These are phyloP conservation scores for Leccinum pellstonianum DNA, from an alignment of 768 basidiomycete species.

Conservation along the genomic window DNA sequence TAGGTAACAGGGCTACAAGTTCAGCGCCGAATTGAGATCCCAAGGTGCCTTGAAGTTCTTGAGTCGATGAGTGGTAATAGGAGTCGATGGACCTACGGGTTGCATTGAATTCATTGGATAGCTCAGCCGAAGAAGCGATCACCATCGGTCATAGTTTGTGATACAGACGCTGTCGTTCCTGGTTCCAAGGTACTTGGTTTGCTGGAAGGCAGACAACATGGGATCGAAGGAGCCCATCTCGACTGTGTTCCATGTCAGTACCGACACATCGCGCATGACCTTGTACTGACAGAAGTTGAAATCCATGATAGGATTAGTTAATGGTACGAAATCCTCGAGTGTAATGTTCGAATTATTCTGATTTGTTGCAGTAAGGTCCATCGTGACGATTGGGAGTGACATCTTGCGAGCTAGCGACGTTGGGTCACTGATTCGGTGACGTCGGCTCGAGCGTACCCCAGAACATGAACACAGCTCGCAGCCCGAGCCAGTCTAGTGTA, in stretches of 20 bases:
- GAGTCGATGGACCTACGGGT: conserved; percentile 19
- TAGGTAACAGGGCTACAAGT: conserved; percentile 14
- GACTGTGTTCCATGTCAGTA: conserved; percentile 22
- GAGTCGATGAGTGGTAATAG: neutral
- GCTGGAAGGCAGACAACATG: conserved; percentile 44
- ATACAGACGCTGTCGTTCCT: conserved; percentile 32
- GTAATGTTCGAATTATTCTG: conserved; percentile 25
- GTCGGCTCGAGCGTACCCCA: too few species aligned
- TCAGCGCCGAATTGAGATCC: conserved; percentile 10
- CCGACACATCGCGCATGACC: neutral
- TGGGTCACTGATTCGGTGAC: too few species aligned
- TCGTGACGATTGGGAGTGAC: conserved; percentile 42
- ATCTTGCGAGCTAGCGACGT: conserved; percentile 12
- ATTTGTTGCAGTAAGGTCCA: conserved; percentile 23
- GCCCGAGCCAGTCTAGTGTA: too few species aligned
- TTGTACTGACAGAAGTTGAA: conserved; percentile 29
- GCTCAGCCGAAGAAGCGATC: conserved; percentile 39
- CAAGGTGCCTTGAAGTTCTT: conserved; percentile 11
- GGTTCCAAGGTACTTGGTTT: conserved; percentile 45
- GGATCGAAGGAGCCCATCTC: conserved; percentile 45
- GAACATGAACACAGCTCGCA: too few species aligned
- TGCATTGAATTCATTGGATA: conserved; percentile 33
- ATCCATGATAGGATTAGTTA: conserved; percentile 27
- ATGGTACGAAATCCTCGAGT: conserved; percentile 26
- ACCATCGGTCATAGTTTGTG: conserved; percentile 37